phyloP scores from a whole-genome alignment of 441 rosid genomes.

The Pelargonium myrrhifolium region DNA sequence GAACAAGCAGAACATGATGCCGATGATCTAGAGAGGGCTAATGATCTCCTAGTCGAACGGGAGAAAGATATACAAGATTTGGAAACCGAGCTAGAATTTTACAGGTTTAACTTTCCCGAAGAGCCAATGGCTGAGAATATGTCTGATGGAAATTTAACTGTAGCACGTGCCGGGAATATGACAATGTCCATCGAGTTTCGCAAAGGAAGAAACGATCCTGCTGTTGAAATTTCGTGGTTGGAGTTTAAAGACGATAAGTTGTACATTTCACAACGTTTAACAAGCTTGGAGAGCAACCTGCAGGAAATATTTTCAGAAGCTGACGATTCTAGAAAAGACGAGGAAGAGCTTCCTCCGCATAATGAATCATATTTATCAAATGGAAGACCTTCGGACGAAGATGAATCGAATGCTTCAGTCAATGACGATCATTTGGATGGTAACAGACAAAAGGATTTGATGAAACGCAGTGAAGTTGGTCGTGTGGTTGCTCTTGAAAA shows the following conservation, averaged over 20 bases:
- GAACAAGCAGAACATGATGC: slow-evolving; percentile 57
- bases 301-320: slow-evolving; percentile 7
- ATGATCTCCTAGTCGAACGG: slow-evolving; percentile 45
- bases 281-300: slow-evolving; percentile 36
- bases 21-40: slow-evolving; percentile 48
- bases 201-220: slow-evolving; percentile 17
- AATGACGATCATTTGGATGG: slow-evolving; percentile 11
- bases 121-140: slow-evolving; percentile 25
- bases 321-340: slow-evolving; percentile 23
- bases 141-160: slow-evolving; percentile 20
- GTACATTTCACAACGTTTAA: slow-evolving; percentile 26
- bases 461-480: slow-evolving; percentile 3
- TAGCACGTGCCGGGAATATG: neutral
- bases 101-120: slow-evolving; percentile 31
- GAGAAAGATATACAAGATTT: slow-evolving; percentile 56
- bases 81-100: slow-evolving; percentile 50
- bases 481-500: slow-evolving; percentile 30
- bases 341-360: slow-evolving; percentile 17
- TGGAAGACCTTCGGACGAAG: slow-evolving; percentile 21
- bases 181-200: slow-evolving; percentile 10
- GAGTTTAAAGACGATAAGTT: slow-evolving; percentile 32
- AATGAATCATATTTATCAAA: slow-evolving; percentile 18
- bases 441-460: slow-evolving; percentile 19
- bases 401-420: slow-evolving; percentile 14
- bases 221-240: slow-evolving; percentile 18